Conservation (phyloP, 148 eudicot species). For the Amaranthus hypochondriacus region DNA sequence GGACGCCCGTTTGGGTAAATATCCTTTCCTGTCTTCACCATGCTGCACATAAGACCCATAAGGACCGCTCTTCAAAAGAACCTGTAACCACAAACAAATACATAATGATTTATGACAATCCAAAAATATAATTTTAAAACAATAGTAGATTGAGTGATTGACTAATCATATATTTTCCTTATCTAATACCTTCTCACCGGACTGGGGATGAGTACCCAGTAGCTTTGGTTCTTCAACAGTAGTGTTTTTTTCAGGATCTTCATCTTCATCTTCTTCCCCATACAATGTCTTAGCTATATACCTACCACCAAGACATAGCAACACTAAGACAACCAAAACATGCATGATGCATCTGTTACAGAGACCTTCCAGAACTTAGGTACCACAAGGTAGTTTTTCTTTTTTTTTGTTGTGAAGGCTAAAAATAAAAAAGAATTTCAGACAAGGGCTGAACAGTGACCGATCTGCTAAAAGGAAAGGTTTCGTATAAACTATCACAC, state of each 20-base stretch:
- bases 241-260: constrained; percentile 28
- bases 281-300: constrained; percentile 81
- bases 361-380: not conserved
- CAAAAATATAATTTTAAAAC: not conserved
- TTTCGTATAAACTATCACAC: not conserved
- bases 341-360: not conserved
- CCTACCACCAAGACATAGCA: constrained; percentile 36
- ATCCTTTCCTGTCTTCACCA: constrained; percentile 91
- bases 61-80: constrained; percentile 81
- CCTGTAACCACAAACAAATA: constrained; percentile 32
- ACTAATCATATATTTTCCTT: constrained; percentile 6
- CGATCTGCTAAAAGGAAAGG: too few relatives aligned
- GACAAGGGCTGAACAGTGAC: too few relatives aligned
- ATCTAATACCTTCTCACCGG: constrained; percentile 65
- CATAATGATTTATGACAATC: not conserved
- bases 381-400: not conserved
- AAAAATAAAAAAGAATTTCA: too few relatives aligned
- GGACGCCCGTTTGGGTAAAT: constrained; percentile 71
- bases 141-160: not conserved
- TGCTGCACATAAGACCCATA: constrained; percentile 89
- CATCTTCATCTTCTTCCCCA: constrained; percentile 83
- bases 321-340: constrained; percentile 5
- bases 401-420: not conserved
- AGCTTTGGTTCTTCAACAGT: constrained; percentile 75
- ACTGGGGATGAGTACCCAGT: constrained; percentile 72